These are phyloP conservation scores for Penicillium sp. DNA, from an alignment of 2,329 filamentous ascomycete genomes.

Conservation along the genomic window DNA sequence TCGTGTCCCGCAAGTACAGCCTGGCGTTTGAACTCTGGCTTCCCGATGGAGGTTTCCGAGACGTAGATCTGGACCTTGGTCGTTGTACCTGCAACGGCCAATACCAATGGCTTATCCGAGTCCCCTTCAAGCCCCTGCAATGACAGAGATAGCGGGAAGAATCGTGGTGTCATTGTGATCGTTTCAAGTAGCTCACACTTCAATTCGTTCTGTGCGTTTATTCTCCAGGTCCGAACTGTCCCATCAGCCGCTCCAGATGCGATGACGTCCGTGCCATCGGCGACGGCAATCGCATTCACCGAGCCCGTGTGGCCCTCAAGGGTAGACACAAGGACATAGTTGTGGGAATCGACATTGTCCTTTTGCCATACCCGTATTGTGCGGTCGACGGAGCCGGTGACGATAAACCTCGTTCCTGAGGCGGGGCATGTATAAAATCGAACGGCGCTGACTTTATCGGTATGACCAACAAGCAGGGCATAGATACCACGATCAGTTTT, in stretches of 20 bases:
- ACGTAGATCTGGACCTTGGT: conserved; percentile 78
- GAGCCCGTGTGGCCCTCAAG: conserved; percentile 68
- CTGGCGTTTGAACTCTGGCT: conserved; percentile 62
- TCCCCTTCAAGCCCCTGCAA: conserved; percentile 59
- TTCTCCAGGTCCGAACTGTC: conserved; percentile 64
- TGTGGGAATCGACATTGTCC: conserved; percentile 16
- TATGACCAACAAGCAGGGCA: conserved; percentile 70
- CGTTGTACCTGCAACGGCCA: conserved; percentile 84
- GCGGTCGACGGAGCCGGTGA: conserved; percentile 81
- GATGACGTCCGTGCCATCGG: conserved; percentile 48
- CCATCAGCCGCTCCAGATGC: conserved; percentile 63
- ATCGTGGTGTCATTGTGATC: conserved; percentile 70
- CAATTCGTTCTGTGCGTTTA: conserved; percentile 42
- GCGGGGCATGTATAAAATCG: conserved; percentile 64
- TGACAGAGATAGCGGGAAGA: conserved; percentile 76
- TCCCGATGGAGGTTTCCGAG: conserved; percentile 44
- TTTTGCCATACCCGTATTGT: conserved; percentile 63
- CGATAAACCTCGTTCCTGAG: conserved; percentile 55
- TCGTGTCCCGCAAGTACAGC: conserved; percentile 86
- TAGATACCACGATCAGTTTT: conserved; percentile 57
- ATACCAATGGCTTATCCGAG: conserved; percentile 51
- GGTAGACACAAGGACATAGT: conserved; percentile 48
- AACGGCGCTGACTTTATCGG: conserved; percentile 75
- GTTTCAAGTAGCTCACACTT: conserved; percentile 60
- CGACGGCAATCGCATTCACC: conserved; percentile 61